A percentile compares a stretch with the other conserved stretches of the same genome.
Conservation (phyloP, 768 basidiomycete species). For the Pisolithus albus region DNA sequence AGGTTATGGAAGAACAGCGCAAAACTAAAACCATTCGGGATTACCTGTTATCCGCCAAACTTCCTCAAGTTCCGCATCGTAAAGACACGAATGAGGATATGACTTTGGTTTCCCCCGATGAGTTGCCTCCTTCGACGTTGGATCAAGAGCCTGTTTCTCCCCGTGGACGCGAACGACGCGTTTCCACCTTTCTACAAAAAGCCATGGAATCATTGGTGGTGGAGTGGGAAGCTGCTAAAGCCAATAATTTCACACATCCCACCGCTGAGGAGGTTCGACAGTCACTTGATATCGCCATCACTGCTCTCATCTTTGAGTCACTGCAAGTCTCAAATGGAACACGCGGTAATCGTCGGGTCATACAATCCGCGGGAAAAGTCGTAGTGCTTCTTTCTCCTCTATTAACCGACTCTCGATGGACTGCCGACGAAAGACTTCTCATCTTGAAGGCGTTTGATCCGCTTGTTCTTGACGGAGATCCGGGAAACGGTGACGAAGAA, state of each 20-base stretch:
- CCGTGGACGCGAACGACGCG: slow-evolving; percentile 50
- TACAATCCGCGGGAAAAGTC: slow-evolving; percentile 57
- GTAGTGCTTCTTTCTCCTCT: slow-evolving; percentile 38
- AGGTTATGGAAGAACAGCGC: slow-evolving; percentile 52
- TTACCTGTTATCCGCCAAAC: slow-evolving; percentile 58
- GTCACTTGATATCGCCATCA: slow-evolving; percentile 62
- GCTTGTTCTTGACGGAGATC: slow-evolving; percentile 40
- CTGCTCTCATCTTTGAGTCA: slow-evolving; percentile 63
- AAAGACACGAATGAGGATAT: slow-evolving; percentile 4
- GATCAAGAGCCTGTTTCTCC: slow-evolving; percentile 38
- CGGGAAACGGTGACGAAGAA: slow-evolving; percentile 14
- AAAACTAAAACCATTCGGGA: slow-evolving; percentile 56
- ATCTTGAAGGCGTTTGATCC: slow-evolving; percentile 65
- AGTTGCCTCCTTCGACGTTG: slow-evolving; percentile 4
- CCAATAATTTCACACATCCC: slow-evolving; percentile 26
- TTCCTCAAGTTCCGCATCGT: slow-evolving; percentile 38
- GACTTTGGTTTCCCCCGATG: neutral
- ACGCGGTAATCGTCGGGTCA: slow-evolving; percentile 48
- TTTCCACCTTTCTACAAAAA: slow-evolving; percentile 58
- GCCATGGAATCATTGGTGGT: slow-evolving; percentile 44
- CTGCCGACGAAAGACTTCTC: slow-evolving; percentile 51
- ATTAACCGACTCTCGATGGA: slow-evolving; percentile 42
- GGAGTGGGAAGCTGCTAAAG: slow-evolving; percentile 43
- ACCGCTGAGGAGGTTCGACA: slow-evolving; percentile 61
- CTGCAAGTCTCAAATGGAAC: slow-evolving; percentile 60